A percentile compares a stretch with the other conserved stretches of the same genome.
These are phyloP conservation scores for Corchorus olitorius DNA, from an alignment of 345 rosid genomes.

Conservation along the genomic window DNA sequence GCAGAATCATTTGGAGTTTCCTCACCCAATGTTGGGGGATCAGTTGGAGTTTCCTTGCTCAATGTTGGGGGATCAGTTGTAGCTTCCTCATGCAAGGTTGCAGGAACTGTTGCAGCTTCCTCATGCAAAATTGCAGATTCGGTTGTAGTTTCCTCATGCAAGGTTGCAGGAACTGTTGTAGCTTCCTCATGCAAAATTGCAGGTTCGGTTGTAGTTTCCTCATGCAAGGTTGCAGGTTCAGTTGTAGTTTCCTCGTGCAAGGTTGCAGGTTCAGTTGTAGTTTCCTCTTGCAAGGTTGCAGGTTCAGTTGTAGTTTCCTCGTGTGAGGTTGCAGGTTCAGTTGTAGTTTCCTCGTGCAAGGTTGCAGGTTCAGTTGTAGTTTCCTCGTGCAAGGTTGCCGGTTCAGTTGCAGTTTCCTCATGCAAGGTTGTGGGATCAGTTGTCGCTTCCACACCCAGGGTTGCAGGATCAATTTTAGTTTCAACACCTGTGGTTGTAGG, in stretches of 20 bases:
- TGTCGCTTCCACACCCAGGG: slow-evolving; percentile 27
- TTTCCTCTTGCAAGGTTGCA: slow-evolving; percentile 17
- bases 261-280: slow-evolving; percentile 6
- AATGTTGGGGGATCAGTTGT: not conserved
- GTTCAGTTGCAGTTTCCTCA: not conserved
- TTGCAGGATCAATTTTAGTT: not conserved
- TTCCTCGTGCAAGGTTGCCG: not conserved
- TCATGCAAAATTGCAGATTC: not conserved
- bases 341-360: slow-evolving; percentile 23
- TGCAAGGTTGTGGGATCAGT: not conserved
- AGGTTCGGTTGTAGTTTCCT: slow-evolving; percentile 22
- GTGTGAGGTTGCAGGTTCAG: not conserved
- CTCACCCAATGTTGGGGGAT: not conserved
- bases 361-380: not conserved
- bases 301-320: not conserved
- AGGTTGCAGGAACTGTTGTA: not conserved
- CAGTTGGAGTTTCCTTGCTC: not conserved
- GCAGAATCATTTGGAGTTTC: not conserved
- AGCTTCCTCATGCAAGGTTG: not conserved
- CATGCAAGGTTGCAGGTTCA: not conserved
- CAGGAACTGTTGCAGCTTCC: not conserved
- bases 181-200: not conserved
- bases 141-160: slow-evolving; percentile 27
- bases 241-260: not conserved
- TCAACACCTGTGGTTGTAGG: not conserved